phyloP scores from a whole-genome alignment of 257 asterid species.

The Eustoma russellianum region DNA sequence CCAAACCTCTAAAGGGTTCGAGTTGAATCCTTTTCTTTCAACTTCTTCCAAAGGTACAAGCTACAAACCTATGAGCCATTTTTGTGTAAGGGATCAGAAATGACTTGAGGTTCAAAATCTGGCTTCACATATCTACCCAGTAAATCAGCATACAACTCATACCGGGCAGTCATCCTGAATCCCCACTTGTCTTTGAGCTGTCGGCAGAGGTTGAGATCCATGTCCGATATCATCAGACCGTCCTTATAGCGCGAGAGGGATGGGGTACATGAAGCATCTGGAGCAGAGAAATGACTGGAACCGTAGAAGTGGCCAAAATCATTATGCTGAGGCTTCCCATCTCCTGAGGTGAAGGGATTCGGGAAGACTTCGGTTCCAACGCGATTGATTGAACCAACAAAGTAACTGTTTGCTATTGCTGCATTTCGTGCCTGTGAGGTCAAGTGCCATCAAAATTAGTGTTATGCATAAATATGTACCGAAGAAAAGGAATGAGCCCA shows the following conservation, averaged over 20 bases:
- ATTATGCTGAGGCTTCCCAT: conserved; percentile 78
- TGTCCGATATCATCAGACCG: conserved; percentile 64
- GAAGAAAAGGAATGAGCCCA: not conserved
- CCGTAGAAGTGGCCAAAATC: conserved; percentile 98
- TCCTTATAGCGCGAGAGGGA: conserved; percentile 71
- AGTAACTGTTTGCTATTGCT: conserved; percentile 88
- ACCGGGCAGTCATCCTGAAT: conserved; percentile 87
- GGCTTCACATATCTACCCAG: conserved; percentile 60
- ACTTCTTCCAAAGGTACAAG: no score
- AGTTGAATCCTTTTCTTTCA: no score
- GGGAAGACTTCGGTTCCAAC: conserved; percentile 88
- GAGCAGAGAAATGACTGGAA: conserved; percentile 80
- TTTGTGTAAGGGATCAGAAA: conserved; percentile 63
- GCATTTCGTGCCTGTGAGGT: conserved; percentile 85
- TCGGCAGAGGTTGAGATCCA: conserved; percentile 86
- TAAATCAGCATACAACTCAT: conserved; percentile 61
- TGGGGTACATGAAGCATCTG: conserved; percentile 89
- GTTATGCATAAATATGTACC: not conserved
- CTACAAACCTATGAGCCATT: conserved; percentile 23
- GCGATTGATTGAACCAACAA: conserved; percentile 78
- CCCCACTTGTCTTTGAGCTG: conserved; percentile 98
- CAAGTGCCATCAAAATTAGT: not conserved
- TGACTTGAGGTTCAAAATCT: conserved; percentile 80
- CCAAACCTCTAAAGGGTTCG: no score
- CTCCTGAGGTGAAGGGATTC: conserved; percentile 89